Base-by-base conservation (phyloP, 23 red algal species). In the Pyropia haitanensis region DNA sequence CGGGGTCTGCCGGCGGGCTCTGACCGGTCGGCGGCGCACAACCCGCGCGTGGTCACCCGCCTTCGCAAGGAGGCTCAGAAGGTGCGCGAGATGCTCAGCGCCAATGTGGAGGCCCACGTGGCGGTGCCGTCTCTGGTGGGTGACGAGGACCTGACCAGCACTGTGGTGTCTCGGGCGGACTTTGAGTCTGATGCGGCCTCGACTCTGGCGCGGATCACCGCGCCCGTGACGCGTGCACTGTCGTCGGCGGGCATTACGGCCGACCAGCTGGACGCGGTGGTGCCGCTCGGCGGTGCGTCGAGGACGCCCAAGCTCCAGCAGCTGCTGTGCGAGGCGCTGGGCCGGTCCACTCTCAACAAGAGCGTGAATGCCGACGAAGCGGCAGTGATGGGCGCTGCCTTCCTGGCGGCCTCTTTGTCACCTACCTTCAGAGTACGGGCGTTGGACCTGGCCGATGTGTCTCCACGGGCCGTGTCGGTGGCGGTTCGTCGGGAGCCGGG, bases 301-400 rank as follows among this genome's bases (percentile, higher is more conserved):
- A 80, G 94, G 19, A 98, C 78, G 3, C 94, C 94, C 31, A 31
- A 64, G 27, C 57, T 98, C 26, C 85, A 90, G 39, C 4, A 64
- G 46, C 28, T 72, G 51, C 55, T 98, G 8, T 70, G 63, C 19
- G 55, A 71, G 4, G 51, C 61, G 2, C 58, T 76, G 18, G 60
- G 63, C 1, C 72, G 79, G 10, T 48, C 14, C 1, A 20, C 76
- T 0, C 58, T 89, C 4, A 89, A 87, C 67, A 91, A 87, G 73
- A 98, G 79, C 49, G 80, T 98, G 33, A 89, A 98, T 25, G 85
- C 85, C 18, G 94, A 98, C 59, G 94, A 98, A 53, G 91, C 86
- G 18, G 91, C 91, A 2, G 85, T 88, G 0, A 82, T 72, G 60
- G 86, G 94, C 2, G 62, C 80, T 14, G 85, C 79, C 32, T 91